Conservation (phyloP, 257 asterid species). For the Solanum rostratum region DNA sequence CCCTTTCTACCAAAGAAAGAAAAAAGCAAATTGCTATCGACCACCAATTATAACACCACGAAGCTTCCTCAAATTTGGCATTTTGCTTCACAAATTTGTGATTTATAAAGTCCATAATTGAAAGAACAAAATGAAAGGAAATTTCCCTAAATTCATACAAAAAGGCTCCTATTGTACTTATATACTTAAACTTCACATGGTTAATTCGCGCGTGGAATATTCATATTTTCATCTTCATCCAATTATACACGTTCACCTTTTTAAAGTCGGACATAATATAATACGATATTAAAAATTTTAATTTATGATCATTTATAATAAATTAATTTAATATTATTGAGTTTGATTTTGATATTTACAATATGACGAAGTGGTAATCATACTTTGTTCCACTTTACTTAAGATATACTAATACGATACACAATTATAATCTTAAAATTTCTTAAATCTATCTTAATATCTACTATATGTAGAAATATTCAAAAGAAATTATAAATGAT, state of each 20-base stretch:
- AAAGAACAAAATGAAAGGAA: neutral
- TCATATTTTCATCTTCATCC: neutral
- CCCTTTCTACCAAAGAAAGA: no score
- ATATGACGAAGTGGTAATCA: neutral
- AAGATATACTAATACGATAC: no score
- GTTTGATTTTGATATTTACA: no score
- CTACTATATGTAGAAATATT: no score
- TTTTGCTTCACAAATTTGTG: neutral
- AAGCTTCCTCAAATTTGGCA: neutral
- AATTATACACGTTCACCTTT: neutral
- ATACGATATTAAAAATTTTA: no score
- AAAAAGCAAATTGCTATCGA: neutral
- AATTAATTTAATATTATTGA: no score
- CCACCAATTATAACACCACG: neutral
- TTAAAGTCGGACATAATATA: neutral
- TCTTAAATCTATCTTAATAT: no score
- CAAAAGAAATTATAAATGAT: no score
- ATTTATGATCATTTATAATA: rapidly evolving
- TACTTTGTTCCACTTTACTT: no score
- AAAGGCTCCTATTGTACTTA: neutral
- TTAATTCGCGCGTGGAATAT: neutral
- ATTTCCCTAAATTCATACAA: neutral
- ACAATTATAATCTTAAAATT: no score
- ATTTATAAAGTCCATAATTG: neutral
- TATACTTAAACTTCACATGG: neutral